Conservation (phyloP, 1,284 basidiomycete genomes). For the Athelia psychrophila region DNA sequence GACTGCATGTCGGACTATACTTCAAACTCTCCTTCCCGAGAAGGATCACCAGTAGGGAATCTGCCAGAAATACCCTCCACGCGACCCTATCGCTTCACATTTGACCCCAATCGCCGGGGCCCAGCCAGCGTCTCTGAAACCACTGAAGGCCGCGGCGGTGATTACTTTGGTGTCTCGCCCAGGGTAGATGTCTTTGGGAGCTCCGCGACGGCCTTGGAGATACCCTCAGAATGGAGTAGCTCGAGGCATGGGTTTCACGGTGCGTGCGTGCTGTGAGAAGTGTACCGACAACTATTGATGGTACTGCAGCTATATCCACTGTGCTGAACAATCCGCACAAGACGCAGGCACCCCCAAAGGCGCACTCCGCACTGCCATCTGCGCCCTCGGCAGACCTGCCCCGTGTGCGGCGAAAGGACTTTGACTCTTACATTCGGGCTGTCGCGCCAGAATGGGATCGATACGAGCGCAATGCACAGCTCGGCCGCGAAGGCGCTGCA, state of each 20-base stretch:
- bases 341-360: constrained; percentile 80
- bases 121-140: constrained; percentile 67
- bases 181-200: constrained; percentile 30
- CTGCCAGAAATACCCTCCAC: constrained; percentile 41
- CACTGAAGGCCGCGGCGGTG: constrained; percentile 54
- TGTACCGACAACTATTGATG: constrained; percentile 33
- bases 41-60: constrained; percentile 44
- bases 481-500: constrained; percentile 43
- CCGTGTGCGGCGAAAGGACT: constrained; percentile 79
- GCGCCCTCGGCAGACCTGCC: constrained; percentile 71
- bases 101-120: constrained; percentile 57
- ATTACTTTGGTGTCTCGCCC: constrained; percentile 45
- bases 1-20: constrained; percentile 42
- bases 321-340: constrained; percentile 86
- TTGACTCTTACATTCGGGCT: constrained; percentile 77
- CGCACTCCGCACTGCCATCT: constrained; percentile 75
- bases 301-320: constrained; percentile 60
- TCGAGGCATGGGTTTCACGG: constrained; percentile 78
- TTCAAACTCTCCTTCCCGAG: constrained; percentile 37
- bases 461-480: constrained; percentile 52
- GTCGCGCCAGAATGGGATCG: constrained; percentile 78
- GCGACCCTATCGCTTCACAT: constrained; percentile 63
- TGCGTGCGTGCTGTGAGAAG: constrained; percentile 35
- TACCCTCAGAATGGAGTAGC: constrained; percentile 74
- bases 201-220: constrained; percentile 38